Evolutionary conservation across 2,329 filamentous ascomycete genomes (phyloP), one percentile per base, ranked within the genome.

Genomic region (Ploettnerulaceae sp.): DNA sequence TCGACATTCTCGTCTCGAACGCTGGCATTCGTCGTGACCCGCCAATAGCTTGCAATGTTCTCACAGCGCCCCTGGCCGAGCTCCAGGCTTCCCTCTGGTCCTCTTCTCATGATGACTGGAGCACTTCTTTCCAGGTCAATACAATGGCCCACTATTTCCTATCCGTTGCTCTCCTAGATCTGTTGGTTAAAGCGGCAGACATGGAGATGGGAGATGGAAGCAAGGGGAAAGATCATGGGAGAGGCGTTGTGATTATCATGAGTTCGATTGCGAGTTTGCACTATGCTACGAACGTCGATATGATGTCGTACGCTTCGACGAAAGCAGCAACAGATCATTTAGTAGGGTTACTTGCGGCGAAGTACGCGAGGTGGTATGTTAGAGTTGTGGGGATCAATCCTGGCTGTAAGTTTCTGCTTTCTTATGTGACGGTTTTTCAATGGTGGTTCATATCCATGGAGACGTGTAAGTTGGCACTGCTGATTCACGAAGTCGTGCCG

Each of bases 301-400:
- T 76, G 56, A 75, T 71, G 4, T 73, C 69, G 53, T 76, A 76
- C 49, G 72, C 72, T 0, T 58, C 69, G 0, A 75, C 70, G 51
- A 76, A 76, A 52, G 73, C 73, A 1, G 73, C 71, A 0, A 74
- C 72, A 1, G 73, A 76, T 57, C 73, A 76, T 62, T 55, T 75
- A 11, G 72, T 75, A 2, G 64, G 57, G 39, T 56, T 76, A 44
- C 51, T 77, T 45, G 73, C 73, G 5, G 65, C 66, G 5, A 76
- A 76, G 53, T 75, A 72, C 48, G 61, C 59, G 17, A 60, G 63
- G 41, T 69, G 65, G 53, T 71, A 71, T 59, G 65, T 71, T 9
- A 55, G 69, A 32, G 68, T 71, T n/a, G 60, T 63, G 34, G 67
- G 66, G 2, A 69, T 71, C 25, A 71, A 71, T 57, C 69, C 69